Percentiles rank a stretch among this genome's conserved stretches.
Conservation (phyloP, 2,329 filamentous ascomycete species). For the Huntiella savannae region DNA sequence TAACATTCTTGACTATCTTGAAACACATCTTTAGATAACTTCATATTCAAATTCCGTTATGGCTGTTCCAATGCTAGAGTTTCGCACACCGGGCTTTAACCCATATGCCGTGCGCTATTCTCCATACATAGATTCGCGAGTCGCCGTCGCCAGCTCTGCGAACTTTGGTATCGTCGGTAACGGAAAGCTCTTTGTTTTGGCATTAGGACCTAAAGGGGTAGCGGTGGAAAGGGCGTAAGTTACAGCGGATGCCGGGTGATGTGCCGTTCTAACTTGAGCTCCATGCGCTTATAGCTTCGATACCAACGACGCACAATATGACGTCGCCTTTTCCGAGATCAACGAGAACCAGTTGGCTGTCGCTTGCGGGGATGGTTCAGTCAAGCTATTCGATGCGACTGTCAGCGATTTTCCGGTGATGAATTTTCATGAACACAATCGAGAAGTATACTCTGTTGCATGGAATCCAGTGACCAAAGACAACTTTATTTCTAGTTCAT, state of each 20-base stretch:
- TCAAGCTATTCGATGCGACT: slow-evolving; percentile 82
- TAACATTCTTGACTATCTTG: no score
- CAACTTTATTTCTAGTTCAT: slow-evolving; percentile 76
- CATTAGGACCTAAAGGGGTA: slow-evolving; percentile 55
- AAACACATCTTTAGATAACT: no score
- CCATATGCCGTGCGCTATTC: slow-evolving; percentile 97
- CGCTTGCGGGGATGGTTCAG: slow-evolving; percentile 78
- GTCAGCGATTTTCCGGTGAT: slow-evolving; percentile 72
- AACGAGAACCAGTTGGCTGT: slow-evolving; percentile 88
- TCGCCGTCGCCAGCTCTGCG: slow-evolving; percentile 75
- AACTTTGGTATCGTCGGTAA: slow-evolving; percentile 98
- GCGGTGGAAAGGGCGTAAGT: slow-evolving; percentile 65
- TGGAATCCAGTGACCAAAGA: slow-evolving; percentile 90
- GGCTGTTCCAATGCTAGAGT: slow-evolving; percentile 64
- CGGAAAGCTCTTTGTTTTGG: slow-evolving; percentile 70
- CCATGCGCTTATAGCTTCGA: slow-evolving; percentile 46
- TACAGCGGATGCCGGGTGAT: not conserved
- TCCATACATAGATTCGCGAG: slow-evolving; percentile 86
- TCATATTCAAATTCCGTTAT: slow-evolving; percentile 14
- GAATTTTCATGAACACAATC: slow-evolving; percentile 81
- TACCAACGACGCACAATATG: slow-evolving; percentile 92
- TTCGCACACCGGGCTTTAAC: slow-evolving; percentile 82
- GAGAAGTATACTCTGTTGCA: slow-evolving; percentile 78
- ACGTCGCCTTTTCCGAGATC: slow-evolving; percentile 84
- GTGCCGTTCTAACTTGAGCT: not conserved